Evolutionary conservation across 1,284 basidiomycete genomes (phyloP), one percentile per base, ranked within the genome.

Genomic region (Ceratorhiza oryzae-sativae): DNA sequence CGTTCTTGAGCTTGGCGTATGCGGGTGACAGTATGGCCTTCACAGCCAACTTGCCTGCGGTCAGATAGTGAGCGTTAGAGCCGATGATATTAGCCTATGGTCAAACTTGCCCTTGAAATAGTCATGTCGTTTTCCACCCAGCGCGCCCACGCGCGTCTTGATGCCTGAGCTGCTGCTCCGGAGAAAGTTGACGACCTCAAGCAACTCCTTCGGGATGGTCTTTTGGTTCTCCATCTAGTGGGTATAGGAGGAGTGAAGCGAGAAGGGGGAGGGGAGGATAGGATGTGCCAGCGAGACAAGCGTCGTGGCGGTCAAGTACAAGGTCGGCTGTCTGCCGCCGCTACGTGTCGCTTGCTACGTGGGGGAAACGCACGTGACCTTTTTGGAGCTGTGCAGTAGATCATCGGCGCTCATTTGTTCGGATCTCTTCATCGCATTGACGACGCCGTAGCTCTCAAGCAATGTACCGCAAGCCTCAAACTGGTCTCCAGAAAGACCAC

Each of bases 111-210:
- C 97, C 85, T 97, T 98, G 85, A 99, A 99, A 83, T 98, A 98
- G 81, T 98, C 97, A 71, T 96, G 86, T 58, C 97, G 90, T 81
- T 97, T 98, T 45, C 97, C 97, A 77, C 94, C 94, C 78, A 98
- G 83, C 6, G 95, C 90, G 45, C 97, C 97, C 3, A 92, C 89
- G 75, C 93, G 87, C 72, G 91, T 88, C 84, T 98, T 98, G 78
- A 97, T 90, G 13, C 94, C 94, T 32, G 94, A 86, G 78, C 89
- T 90, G 76, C 91, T 90, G 76, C 91, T 90, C 58, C 95, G 88
- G 58, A 98, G 84, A 79, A 94, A 98, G 76, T 92, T 86, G 71
- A 92, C 92, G 63, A 94, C 89, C 77, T 89, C 90, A 77, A 90
- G 88, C 70, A 93, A 82, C 58, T 94, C 90, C 42, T 87, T 84